Evolutionary conservation across 2,329 filamentous ascomycete species (phyloP).

Genomic region (Fusarium transvaalense): DNA sequence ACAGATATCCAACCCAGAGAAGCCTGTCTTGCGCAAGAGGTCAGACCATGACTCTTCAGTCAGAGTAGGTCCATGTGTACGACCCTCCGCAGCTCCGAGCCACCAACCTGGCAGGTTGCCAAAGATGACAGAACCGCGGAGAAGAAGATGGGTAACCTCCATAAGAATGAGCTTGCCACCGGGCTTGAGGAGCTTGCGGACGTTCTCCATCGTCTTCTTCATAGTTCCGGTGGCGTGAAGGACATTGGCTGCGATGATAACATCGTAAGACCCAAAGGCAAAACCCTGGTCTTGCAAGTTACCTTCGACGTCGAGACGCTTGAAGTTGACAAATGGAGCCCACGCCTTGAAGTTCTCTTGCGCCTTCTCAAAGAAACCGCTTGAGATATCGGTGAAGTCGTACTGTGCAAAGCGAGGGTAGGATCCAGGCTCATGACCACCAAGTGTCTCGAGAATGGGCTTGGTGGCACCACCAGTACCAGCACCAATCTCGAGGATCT

Average conservation of each 20-base stretch:
- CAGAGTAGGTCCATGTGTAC: constrained; percentile 4
- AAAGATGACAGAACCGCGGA: background rate
- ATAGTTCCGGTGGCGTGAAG: constrained; percentile 51
- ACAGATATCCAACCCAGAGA: constrained; percentile 1
- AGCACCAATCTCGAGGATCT: constrained; percentile 16
- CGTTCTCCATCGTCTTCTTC: constrained; percentile 36
- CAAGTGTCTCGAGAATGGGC: background rate
- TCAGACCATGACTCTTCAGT: constrained; percentile 6
- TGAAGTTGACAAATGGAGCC: constrained; percentile 23
- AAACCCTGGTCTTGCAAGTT: constrained; percentile 49
- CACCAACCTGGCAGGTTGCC: constrained; percentile 31
- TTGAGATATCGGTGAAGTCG: constrained; percentile 26
- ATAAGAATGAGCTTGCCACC: constrained; percentile 46
- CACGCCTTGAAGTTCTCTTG: background rate
- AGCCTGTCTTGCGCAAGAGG: background rate
- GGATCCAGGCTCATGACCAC: background rate
- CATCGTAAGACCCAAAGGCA: background rate
- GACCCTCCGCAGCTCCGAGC: constrained; percentile 10
- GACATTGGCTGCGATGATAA: constrained; percentile 53
- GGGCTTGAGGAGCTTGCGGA: constrained; percentile 43
- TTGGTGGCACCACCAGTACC: constrained; percentile 26
- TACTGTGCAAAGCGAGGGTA: constrained; percentile 5
- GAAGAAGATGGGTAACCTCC: background rate
- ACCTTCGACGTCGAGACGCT: constrained; percentile 6
- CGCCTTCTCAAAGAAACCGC: constrained; percentile 21